Base-by-base conservation (phyloP, 1,284 basidiomycete species). In the Sanghuangporus sanghuang region DNA sequence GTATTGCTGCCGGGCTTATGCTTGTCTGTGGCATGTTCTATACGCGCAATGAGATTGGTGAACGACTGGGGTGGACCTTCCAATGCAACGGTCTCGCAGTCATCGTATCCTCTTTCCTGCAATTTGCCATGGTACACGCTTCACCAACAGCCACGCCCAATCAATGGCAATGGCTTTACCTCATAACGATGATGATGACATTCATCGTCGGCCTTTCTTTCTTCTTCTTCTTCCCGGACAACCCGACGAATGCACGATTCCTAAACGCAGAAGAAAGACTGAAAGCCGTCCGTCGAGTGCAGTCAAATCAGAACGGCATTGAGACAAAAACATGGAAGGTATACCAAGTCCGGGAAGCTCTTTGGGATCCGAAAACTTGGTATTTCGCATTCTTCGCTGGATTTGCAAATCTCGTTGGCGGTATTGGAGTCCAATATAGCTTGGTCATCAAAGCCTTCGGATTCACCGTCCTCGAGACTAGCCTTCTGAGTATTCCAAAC, bases 401-500 rank as follows among this genome's bases (percentile, higher is more conserved):
- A 65, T 42, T 71, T 40, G 63, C 66, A 49, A 56, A 39, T 54
- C 59, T 72, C 48, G 69, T 71, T 39, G 70, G 69, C 44, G 71
- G 70, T 11, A 65, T 71, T 36, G 67, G 70, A 21, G 67, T 69
- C 27, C 69, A 72, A 61, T 71, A 68, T 36, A 68, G 68, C 36
- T 67, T 73, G 54, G 68, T 72, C 57, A 73, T 75, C 67, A 72
- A 70, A 39, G 64, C 66, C 8, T 74, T 73, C 57, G 75, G 75
- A 1, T 76, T 74, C 67, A 67, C 66, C 16, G 71, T 69, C 2
- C 65, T 70, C 1, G 64, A 74, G 40, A 71, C 75, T 3, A 73
- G 75, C 0, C 65, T 76, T 2, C 67, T 76, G 4, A 71, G 73
- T 52, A 70, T 74, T 39, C 73, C 73, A 3, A 65, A 67, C 44